A percentile compares a stretch with the other conserved stretches of the same genome.
Evolutionary conservation across 2,329 filamentous ascomycete genomes (phyloP).

Genomic region (Penicillium sp.): DNA sequence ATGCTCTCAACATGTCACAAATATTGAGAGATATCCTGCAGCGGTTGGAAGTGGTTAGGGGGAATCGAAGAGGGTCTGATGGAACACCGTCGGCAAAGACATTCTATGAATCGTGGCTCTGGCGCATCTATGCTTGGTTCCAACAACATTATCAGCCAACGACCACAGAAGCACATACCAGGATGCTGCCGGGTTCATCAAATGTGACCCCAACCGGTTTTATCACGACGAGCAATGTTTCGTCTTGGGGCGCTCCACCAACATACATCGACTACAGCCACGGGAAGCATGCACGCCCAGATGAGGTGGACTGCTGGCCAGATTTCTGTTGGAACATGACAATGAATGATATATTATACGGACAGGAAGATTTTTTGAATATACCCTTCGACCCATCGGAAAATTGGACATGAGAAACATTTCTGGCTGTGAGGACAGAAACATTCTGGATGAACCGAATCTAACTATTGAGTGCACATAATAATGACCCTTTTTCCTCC

Average conservation of each 20-base stretch:
- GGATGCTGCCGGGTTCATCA: not conserved
- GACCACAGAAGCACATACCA: not conserved
- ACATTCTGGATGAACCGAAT: too few species aligned
- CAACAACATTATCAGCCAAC: slow-evolving; percentile 4
- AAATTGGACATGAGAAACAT: too few species aligned
- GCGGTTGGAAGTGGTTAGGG: not conserved
- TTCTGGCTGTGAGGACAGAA: too few species aligned
- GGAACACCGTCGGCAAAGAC: not conserved
- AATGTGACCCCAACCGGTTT: not conserved
- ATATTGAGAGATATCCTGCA: not conserved
- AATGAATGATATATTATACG: slow-evolving; percentile 5
- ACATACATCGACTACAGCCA: not conserved
- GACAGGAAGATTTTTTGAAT: slow-evolving; percentile 1
- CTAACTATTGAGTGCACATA: too few species aligned
- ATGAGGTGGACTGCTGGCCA: slow-evolving; percentile 1
- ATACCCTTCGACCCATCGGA: slow-evolving; percentile 1
- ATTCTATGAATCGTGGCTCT: slow-evolving; percentile 5
- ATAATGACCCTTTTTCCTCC: too few species aligned
- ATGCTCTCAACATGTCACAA: not conserved
- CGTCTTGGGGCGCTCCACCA: not conserved
- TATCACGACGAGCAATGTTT: not conserved
- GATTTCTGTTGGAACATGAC: slow-evolving; percentile 6
- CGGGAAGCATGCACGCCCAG: not conserved
- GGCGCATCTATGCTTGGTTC: slow-evolving; percentile 5
- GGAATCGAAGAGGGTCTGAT: not conserved